Percentiles rank a stretch among this genome's conserved stretches.
Evolutionary conservation across 257 asterid species (phyloP).

Genomic region (Forsythia suspensa): DNA sequence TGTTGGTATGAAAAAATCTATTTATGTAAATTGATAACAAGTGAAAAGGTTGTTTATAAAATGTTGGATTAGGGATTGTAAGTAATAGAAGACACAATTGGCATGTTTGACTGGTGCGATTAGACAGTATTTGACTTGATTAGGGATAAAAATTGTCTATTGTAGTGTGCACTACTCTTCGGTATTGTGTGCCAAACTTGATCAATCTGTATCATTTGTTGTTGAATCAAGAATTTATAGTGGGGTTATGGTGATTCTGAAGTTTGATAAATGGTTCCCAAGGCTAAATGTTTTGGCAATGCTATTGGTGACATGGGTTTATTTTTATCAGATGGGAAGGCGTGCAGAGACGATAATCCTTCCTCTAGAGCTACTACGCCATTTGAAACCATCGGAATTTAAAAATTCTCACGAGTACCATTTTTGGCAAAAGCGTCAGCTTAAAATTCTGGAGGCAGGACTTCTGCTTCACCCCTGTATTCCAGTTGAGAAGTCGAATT

Average conservation of each 20-base stretch:
- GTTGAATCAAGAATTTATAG: too few species aligned
- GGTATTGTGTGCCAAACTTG: neutral
- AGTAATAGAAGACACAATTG: neutral
- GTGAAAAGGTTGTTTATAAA: too few species aligned
- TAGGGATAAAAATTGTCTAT: neutral
- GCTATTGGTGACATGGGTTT: neutral
- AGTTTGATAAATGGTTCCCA: too few species aligned
- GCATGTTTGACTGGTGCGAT: neutral
- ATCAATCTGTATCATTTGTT: neutral
- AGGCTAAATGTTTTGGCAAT: neutral
- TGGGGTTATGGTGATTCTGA: too few species aligned
- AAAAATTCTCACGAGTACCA: slow-evolving; percentile 60
- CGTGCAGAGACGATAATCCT: slow-evolving; percentile 78
- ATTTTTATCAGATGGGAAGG: slow-evolving; percentile 57
- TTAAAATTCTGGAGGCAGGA: slow-evolving; percentile 61
- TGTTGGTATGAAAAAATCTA: too few species aligned
- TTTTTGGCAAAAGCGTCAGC: slow-evolving; percentile 69
- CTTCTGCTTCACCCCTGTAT: slow-evolving; percentile 60
- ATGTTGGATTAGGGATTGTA: neutral
- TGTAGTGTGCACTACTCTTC: neutral
- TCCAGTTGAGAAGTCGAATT: slow-evolving; percentile 53
- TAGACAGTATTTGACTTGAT: neutral
- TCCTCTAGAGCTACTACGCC: slow-evolving; percentile 72
- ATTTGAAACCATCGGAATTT: slow-evolving; percentile 72
- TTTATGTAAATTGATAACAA: too few species aligned